Evolutionary conservation across 148 eudicot genomes (phyloP), one percentile per base, ranked within the genome.

Genomic region (Persicaria tinctoria): DNA sequence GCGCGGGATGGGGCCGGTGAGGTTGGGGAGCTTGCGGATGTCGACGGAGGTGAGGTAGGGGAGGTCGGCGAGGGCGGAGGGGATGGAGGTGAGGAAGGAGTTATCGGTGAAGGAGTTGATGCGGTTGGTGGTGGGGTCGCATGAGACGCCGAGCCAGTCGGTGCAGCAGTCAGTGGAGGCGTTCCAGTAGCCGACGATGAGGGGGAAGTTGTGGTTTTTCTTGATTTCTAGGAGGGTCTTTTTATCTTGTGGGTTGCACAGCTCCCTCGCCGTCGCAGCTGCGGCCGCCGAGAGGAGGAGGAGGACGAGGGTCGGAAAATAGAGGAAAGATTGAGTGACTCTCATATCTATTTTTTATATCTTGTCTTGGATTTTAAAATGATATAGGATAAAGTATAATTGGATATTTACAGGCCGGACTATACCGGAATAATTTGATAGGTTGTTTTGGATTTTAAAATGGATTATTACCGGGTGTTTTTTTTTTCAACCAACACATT

Each of bases 21-120:
- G 82, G 54, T 51, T 69, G 0, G 86, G 80, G 11, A 76, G 72
- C 46, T 86, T 79, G 70, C 66, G 73, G 44, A 84, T 76, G 23
- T 82, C 80, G 70, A 63, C 63, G 27, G 83, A 82, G 8, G 68
- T 73, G n/a, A 86, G 77, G 46, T 82, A 79, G 9, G 85, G 78
- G 47, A 83, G 75, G 14, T 77, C 32, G 32, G 46, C 72, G 47
- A 86, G 60, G 5, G 11, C 23, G 14, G 8, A 83, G 72, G 83
- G 73, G 16, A 32, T 32, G 41, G 6, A 86, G 85, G 38, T 16
- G 78, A 0, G 86, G 77, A 2, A 73, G 62, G 55, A 73, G 55
- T 45, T 71, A 0, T 4, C 3, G 54, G 7, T 0, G 74, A 71
- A 32, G 74, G 74, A 41, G 44, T 0, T 17, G 55, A 71, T 48